Conservation (phyloP, 2,329 filamentous ascomycete species). For the Pseudopyricularia javanii region DNA sequence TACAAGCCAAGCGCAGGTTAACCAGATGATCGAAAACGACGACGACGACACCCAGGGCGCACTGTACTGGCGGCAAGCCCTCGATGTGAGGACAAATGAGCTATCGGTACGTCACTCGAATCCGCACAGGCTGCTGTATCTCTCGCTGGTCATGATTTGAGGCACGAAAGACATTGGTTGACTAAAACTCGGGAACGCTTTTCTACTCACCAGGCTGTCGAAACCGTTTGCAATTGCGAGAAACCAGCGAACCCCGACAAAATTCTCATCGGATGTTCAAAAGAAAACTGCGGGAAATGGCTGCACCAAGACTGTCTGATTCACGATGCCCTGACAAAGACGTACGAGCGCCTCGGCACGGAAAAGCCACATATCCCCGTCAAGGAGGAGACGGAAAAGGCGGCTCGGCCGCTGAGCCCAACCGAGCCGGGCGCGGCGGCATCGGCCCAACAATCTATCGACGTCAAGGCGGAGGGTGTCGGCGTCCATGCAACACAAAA, state of each 20-base stretch:
- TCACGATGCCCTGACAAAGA: conserved; percentile 37
- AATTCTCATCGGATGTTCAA: conserved; percentile 44
- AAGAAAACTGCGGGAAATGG: conserved; percentile 43
- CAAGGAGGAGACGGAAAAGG: conserved; percentile 27
- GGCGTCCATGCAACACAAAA: conserved; percentile 4
- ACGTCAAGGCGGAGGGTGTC: conserved; percentile 34
- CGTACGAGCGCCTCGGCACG: conserved; percentile 35
- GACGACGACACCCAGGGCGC: conserved; percentile 49
- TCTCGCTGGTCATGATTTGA: background rate
- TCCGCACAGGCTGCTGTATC: background rate
- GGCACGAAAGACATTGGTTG: background rate
- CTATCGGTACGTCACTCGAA: conserved; percentile 36
- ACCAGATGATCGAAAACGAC: conserved; percentile 57
- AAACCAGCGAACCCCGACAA: conserved; percentile 51
- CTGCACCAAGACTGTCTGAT: conserved; percentile 52
- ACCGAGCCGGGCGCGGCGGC: conserved; percentile 36
- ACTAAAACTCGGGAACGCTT: background rate
- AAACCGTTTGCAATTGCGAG: conserved; percentile 44
- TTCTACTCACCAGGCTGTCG: conserved; percentile 28
- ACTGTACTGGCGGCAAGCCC: conserved; percentile 53
- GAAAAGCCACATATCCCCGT: conserved; percentile 33
- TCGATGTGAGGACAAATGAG: conserved; percentile 42
- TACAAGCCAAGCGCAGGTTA: conserved; percentile 46
- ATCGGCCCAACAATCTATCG: conserved; percentile 36
- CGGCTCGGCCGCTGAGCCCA: conserved; percentile 35